Evolutionary conservation across 768 basidiomycete species (phyloP), one percentile per base, ranked within the genome.

Genomic region (Termitomyces sp.): DNA sequence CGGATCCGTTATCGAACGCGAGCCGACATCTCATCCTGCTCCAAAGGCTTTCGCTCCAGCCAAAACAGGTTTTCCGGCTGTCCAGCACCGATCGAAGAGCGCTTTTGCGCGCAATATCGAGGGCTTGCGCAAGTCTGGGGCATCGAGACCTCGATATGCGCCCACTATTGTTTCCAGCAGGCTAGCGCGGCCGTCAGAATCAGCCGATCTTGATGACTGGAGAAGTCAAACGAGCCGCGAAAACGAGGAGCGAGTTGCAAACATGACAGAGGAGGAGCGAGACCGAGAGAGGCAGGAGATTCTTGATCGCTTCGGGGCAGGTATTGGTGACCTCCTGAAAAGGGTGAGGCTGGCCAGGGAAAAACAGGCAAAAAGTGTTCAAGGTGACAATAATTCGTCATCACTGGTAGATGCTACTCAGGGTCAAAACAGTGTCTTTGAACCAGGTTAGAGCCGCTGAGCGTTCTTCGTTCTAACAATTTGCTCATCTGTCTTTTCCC

Each of bases 231-330:
- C 86, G 53, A 84, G 82, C 62, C 75, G 76, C 54, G 89, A 92
- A 65, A 95, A 95, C 61, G 76, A 80, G 56, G 69, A 72, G 11
- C 71, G 73, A 29, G 80, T 95, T 2, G 82, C 81, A 17, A 68
- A 65, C 1, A 95, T 95, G 94, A 78, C 80, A 2, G 80, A 82
- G 11, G 83, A 83, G 16, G 89, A 95, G 67, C 76, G 85, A 10
- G 83, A 86, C 59, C 69, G 80, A 51, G 92, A 89, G 68, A 75
- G 77, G 43, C 71, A 72, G 50, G 82, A 91, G 59, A 82, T 95
- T 41, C 55, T 90, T 27, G 84, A 90, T 58, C 79, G 82, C 44
- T 86, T 95, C 65, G 93, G 92, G 0, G 73, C 78, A 1, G 83
- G 81, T 17, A 76, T 92, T 10, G 76, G 77, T 3, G 85, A 86